phyloP scores from a whole-genome alignment of 768 basidiomycete species.

The Leccinum barrowsii region DNA sequence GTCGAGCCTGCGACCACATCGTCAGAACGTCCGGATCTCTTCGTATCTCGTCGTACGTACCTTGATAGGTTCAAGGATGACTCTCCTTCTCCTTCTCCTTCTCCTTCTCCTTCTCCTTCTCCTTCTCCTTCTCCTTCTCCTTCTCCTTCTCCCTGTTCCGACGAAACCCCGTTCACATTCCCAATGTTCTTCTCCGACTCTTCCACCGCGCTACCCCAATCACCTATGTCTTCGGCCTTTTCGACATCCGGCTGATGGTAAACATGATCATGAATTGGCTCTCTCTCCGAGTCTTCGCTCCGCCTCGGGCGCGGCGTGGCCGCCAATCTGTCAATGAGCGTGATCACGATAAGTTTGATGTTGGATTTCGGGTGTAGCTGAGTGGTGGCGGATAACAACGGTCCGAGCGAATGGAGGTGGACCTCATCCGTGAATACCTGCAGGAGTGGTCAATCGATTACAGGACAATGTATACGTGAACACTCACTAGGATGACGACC shows the following conservation, averaged over 20 bases:
- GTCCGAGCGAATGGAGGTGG: conserved; percentile 92
- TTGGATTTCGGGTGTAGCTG: conserved; percentile 97
- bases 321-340: conserved; percentile 67
- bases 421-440: conserved; percentile 99
- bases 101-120: too few relatives aligned
- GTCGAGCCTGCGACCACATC: conserved; percentile 70
- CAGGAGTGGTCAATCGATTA: not conserved
- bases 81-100: too few relatives aligned
- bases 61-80: conserved; percentile 81
- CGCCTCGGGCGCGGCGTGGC: too few relatives aligned
- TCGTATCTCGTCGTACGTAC: conserved; percentile 39
- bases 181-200: conserved; percentile 16
- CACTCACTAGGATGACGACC: conserved; percentile 88
- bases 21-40: conserved; percentile 1
- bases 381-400: conserved; percentile 93
- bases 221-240: conserved; percentile 19
- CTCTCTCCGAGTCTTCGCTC: conserved; percentile 47
- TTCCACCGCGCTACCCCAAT: conserved; percentile 3
- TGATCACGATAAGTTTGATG: conserved; percentile 97
- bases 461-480: not conserved
- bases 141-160: not conserved
- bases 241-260: conserved; percentile 34
- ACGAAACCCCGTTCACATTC: conserved; percentile 18
- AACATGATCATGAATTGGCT: conserved; percentile 37
- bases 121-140: too few relatives aligned